Percentiles rank a stretch among this genome's conserved stretches.
Conservation (phyloP, 352 stramenopile genomes). For the Globisporangium megalacanthum region DNA sequence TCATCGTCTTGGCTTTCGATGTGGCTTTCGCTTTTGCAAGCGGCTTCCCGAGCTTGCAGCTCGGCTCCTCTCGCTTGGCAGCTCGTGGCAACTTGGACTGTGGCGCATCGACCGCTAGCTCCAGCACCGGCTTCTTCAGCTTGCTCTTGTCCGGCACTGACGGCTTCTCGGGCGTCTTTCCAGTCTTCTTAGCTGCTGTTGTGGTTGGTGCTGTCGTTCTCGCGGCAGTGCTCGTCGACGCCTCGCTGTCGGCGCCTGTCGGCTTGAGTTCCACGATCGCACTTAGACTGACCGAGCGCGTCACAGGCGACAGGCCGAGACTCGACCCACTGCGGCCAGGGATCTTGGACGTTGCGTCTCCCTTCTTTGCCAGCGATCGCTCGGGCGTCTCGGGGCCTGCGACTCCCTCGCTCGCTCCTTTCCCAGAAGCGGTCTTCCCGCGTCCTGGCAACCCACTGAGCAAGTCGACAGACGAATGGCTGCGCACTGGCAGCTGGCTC, state of each 20-base stretch:
- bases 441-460: conserved; percentile 13
- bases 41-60: conserved; percentile 3
- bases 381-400: conserved; percentile 26
- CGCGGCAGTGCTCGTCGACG: background rate
- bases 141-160: conserved; percentile 7
- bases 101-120: background rate
- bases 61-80: conserved; percentile 15
- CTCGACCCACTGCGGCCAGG: background rate
- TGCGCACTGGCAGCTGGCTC: conserved; percentile 27
- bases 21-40: conserved; percentile 10
- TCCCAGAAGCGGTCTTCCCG: background rate
- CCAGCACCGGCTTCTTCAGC: conserved; percentile 10
- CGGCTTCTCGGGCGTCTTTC: conserved; percentile 8
- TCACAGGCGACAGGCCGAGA: conserved; percentile 18
- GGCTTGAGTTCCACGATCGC: conserved; percentile 24
- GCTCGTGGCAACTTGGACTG: conserved; percentile 10
- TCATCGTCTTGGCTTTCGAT: conserved; percentile 23
- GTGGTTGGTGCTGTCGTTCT: background rate
- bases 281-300: conserved; percentile 22
- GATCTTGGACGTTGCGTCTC: conserved; percentile 6
- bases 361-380: conserved; percentile 8
- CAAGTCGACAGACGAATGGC: conserved; percentile 21
- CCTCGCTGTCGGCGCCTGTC: conserved; percentile 4
- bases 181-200: background rate
- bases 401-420: conserved; percentile 6